Evolutionary conservation across 192 early-diverging fungal genomes (phyloP).

Genomic region (Coemansia sp.): DNA sequence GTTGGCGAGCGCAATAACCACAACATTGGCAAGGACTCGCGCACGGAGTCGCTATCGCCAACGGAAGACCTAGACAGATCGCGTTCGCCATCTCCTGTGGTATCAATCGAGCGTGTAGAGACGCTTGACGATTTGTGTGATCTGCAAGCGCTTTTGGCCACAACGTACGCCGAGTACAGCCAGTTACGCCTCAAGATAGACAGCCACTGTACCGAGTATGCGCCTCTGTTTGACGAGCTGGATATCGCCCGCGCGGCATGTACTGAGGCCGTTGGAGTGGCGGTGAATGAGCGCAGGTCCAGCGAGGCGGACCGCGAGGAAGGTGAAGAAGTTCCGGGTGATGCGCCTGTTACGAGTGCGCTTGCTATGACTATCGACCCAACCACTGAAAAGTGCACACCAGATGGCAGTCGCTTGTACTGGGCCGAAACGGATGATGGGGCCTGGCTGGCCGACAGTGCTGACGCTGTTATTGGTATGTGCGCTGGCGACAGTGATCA

Average conservation of each 20-base stretch:
- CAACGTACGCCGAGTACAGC: slow-evolving; percentile 41
- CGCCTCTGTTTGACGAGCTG: slow-evolving; percentile 30
- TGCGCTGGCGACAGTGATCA: slow-evolving; percentile 10
- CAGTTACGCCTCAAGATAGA: slow-evolving; percentile 44
- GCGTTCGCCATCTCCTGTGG: slow-evolving; percentile 15
- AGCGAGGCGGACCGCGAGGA: slow-evolving; percentile 42
- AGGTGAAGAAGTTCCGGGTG: slow-evolving; percentile 44
- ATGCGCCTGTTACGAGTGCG: slow-evolving; percentile 6
- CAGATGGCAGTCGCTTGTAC: slow-evolving; percentile 38
- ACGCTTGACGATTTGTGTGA: slow-evolving; percentile 38
- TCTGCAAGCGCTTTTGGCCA: slow-evolving; percentile 18
- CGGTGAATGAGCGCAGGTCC: background rate
- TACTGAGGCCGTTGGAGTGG: background rate
- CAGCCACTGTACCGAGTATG: slow-evolving; percentile 21
- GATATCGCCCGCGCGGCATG: slow-evolving; percentile 10
- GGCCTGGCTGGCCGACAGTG: slow-evolving; percentile 41
- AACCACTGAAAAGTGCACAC: slow-evolving; percentile 21
- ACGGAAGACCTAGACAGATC: slow-evolving; percentile 7
- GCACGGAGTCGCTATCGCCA: slow-evolving; percentile 41
- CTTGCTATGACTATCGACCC: slow-evolving; percentile 21
- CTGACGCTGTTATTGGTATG: slow-evolving; percentile 26
- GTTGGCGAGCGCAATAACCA: background rate
- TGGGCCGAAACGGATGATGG: slow-evolving; percentile 16
- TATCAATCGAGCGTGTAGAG: slow-evolving; percentile 10
- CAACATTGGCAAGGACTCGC: background rate